Evolutionary conservation across 2,329 filamentous ascomycete species (phyloP).

Genomic region (Fusarium sp.): DNA sequence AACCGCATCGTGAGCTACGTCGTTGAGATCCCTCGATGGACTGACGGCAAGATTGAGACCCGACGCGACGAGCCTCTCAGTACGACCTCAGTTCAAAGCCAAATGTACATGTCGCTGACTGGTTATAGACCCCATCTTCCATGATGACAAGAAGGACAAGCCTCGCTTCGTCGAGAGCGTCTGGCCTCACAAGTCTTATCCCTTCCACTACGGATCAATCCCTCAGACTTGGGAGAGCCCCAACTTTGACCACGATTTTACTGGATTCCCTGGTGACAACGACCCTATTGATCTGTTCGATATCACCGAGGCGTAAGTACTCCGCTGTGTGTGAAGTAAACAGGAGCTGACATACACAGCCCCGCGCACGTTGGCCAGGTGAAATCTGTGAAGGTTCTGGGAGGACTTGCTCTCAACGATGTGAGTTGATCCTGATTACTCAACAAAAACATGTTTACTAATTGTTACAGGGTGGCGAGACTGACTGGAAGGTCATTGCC

Average conservation of each 20-base stretch:
- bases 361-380: constrained; percentile 57
- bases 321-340: fast-evolving
- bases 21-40: constrained; percentile 61
- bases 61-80: constrained; percentile 58
- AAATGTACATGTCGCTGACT: neutral
- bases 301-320: constrained; percentile 49
- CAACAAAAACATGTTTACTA: fast-evolving
- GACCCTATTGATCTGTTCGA: constrained; percentile 62
- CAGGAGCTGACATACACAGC: constrained; percentile 1
- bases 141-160: constrained; percentile 57
- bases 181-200: constrained; percentile 62
- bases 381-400: constrained; percentile 61
- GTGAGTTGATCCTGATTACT: constrained; percentile 31
- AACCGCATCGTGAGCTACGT: constrained; percentile 57
- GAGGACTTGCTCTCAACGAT: constrained; percentile 58
- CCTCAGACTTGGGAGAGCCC: constrained; percentile 63
- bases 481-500: constrained; percentile 60
- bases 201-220: constrained; percentile 61
- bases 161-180: constrained; percentile 60
- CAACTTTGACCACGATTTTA: constrained; percentile 58
- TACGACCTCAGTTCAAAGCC: constrained; percentile 22
- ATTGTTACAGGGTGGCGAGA: constrained; percentile 49
- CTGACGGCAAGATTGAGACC: constrained; percentile 59
- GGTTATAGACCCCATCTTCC: constrained; percentile 57
- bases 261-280: constrained; percentile 58